phyloP scores from a whole-genome alignment of 345 rosid species.

The Brassica carinata region DNA sequence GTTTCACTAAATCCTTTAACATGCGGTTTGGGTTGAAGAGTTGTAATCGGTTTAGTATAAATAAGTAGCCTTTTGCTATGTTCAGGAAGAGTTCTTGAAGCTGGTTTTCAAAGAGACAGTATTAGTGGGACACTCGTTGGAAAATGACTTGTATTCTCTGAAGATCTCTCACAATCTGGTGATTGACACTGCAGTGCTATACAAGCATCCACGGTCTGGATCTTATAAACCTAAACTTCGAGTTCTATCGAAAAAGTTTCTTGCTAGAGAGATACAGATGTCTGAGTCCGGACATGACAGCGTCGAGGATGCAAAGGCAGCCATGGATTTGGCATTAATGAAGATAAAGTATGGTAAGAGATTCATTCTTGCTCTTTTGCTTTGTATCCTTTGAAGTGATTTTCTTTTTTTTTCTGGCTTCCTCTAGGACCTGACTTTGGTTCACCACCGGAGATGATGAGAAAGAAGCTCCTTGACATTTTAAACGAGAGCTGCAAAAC shows the following conservation, averaged over 20 bases:
- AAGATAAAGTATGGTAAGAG: conserved; percentile 79
- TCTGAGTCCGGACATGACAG: conserved; percentile 89
- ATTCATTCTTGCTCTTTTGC: not conserved
- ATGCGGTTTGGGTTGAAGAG: conserved; percentile 2
- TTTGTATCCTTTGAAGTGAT: conserved; percentile 14
- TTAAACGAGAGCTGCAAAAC: conserved; percentile 70
- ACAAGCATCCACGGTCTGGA: conserved; percentile 78
- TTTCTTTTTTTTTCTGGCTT: not conserved
- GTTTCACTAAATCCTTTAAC: conserved; percentile 38
- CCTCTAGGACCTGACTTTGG: conserved; percentile 90
- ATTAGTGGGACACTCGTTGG: conserved; percentile 96
- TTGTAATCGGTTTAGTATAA: conserved; percentile 11
- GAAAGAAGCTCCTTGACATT: conserved; percentile 67
- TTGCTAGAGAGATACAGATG: conserved; percentile 78
- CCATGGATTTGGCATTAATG: conserved; percentile 84
- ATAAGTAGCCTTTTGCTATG: conserved; percentile 36
- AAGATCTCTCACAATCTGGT: conserved; percentile 83
- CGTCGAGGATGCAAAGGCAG: conserved; percentile 85
- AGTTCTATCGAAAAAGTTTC: conserved; percentile 77
- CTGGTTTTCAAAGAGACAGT: conserved; percentile 82
- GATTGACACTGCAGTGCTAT: conserved; percentile 87
- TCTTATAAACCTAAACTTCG: conserved; percentile 85
- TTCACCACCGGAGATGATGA: conserved; percentile 62
- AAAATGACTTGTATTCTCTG: conserved; percentile 83
- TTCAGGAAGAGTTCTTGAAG: conserved; percentile 78